Evolutionary conservation across 495 filamentous ascomycete species (phyloP), one percentile per base, ranked within the genome.

Genomic region (Penicillium ucsense): DNA sequence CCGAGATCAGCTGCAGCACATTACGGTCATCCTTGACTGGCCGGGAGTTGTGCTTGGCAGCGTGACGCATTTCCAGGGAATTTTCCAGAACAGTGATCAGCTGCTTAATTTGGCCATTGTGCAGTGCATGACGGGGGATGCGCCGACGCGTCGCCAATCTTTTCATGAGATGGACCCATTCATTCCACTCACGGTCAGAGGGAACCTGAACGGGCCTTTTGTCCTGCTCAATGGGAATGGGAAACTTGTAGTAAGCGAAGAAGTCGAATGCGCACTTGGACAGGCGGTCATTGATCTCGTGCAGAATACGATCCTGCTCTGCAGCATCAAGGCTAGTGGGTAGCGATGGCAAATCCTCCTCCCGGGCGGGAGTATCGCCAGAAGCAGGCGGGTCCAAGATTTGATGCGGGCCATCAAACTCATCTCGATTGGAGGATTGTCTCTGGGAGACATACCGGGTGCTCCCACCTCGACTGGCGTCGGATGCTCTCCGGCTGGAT

Each of bases 51-150:
- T 89, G 84, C 71, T 88, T 88, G 38, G 85, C 84, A 54, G 82
- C 81, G 59, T 90, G 86, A 48, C 86, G 78, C 84, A 89, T 87
- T 69, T 89, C 86, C 65, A 89, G 67, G 47, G 85, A 88, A 57
- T 89, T 89, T 57, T 89, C 85, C 62, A 91, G 65, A 30, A 89
- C 78, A 37, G 86, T 89, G 48, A 88, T 83, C 59, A 90, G 76
- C 63, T 90, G 85, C 63, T 89, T 90, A 68, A 94, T 94, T 65
- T 91, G 87, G 50, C 85, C 83, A 63, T 90, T 86, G 68, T 94
- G 89, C 34, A 94, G 70, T 8, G 89, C 83, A 43, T 86, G 73
- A 12, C 87, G 82, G 11, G 88, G 88, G 53, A 94, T 91, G 38
- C 86, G 79, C 30, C 88, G 75, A 67, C 90, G 89, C 33, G 86